These are phyloP conservation scores for Podospora anserina DNA, from an alignment of 495 filamentous ascomycete species.

Conservation along the genomic window DNA sequence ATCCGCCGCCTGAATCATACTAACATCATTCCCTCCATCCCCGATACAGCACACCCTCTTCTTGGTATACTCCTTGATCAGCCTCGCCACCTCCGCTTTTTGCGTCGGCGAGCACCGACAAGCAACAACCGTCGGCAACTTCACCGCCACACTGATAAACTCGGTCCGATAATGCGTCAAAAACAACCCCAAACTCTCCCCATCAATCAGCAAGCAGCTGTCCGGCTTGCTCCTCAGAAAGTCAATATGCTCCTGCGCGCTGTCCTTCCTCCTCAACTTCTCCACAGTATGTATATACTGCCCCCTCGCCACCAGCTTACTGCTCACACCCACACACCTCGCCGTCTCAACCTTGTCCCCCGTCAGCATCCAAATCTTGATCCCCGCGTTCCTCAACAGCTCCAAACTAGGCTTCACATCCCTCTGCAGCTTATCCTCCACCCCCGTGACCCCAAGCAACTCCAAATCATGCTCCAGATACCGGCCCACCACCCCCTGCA, in stretches of 20 bases:
- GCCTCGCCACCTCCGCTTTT: constrained; percentile 86
- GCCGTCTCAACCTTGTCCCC: constrained; percentile 99
- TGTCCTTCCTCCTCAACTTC: constrained; percentile 72
- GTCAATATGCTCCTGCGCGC: constrained; percentile 79
- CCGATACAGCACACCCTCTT: constrained; percentile 96
- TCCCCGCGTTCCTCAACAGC: constrained; percentile 93
- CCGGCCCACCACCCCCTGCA: constrained; percentile 73
- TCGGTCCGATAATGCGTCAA: constrained; percentile 73
- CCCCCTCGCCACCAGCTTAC: constrained; percentile 88
- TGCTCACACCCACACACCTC: constrained; percentile 89
- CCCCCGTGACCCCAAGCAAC: constrained; percentile 91
- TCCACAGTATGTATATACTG: constrained; percentile 95
- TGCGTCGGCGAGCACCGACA: constrained; percentile 97
- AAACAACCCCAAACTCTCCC: constrained; percentile 80
- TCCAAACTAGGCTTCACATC: constrained; percentile 95
- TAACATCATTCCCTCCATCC: constrained; percentile 97
- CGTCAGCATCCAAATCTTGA: constrained; percentile 99
- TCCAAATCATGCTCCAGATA: constrained; percentile 87
- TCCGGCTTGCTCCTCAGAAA: constrained; percentile 88
- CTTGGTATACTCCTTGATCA: constrained; percentile 88
- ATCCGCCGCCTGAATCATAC: constrained; percentile 98
- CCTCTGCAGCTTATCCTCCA: constrained; percentile 92
- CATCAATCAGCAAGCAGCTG: constrained; percentile 87
- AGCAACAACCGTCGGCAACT: constrained; percentile 86
- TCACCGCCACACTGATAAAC: constrained; percentile 86